A percentile compares a stretch with the other conserved stretches of the same genome.
Conservation (phyloP, 371 early-diverging fungal genomes). For the Haplosporangium sp. region DNA sequence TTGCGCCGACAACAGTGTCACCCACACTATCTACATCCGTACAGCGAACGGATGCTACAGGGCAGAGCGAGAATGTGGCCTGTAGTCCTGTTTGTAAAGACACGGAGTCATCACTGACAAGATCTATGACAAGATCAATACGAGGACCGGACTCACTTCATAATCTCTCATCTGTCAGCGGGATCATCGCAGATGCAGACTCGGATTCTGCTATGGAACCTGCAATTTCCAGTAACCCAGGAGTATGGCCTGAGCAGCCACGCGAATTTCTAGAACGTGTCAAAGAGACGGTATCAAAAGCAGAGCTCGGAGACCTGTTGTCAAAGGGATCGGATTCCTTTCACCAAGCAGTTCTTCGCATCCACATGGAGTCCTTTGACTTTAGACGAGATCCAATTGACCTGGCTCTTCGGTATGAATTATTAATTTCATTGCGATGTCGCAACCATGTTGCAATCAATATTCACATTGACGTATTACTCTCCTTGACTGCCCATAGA, state of each 20-base stretch:
- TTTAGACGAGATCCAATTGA: conserved; percentile 79
- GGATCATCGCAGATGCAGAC: no score
- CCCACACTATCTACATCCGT: neutral
- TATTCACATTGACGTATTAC: neutral
- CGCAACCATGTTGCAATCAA: neutral
- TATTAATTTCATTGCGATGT: neutral
- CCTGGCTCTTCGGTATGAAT: conserved; percentile 72
- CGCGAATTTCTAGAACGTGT: conserved; percentile 46
- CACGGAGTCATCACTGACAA: neutral
- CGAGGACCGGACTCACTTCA: neutral
- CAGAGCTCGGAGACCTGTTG: conserved; percentile 57
- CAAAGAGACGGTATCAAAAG: conserved; percentile 56
- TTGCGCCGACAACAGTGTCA: neutral
- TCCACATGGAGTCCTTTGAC: conserved; percentile 72
- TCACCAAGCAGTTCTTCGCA: conserved; percentile 59
- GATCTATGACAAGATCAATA: neutral
- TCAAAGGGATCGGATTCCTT: conserved; percentile 56
- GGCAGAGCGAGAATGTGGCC: no score
- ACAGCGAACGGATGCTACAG: no score
- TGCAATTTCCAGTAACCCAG: neutral
- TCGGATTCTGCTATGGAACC: neutral
- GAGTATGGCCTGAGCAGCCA: conserved; percentile 44
- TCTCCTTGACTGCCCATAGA: conserved; percentile 52
- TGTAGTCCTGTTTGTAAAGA: no score
- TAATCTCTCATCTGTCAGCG: neutral